Base-by-base conservation (phyloP, 306 rosid species). In the Castanospermum australe region DNA sequence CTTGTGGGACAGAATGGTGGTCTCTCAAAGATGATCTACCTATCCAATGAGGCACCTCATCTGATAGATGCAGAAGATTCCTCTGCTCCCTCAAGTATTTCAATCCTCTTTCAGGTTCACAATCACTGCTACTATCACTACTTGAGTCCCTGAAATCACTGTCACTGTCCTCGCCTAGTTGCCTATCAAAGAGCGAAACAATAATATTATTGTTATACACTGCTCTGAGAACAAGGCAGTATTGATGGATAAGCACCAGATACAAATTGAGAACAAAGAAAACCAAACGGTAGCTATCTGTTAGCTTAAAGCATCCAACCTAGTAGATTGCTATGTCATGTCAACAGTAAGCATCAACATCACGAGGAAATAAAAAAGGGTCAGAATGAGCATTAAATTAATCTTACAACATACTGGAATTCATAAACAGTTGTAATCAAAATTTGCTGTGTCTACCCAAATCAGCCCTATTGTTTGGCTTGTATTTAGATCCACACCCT, bases 81-180 rank as follows among this genome's bases (percentile, higher is more conserved):
- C 81, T 75, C 68, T 86, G 92, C 56, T 87, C 90, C 74, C 82
- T 82, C 76, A 30, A 5, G 63, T 78, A 82, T 41, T 87, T 89
- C 67, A 71, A 67, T 82, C 82, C 79, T 76, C 88, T 83, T 63
- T 80, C 88, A 36, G 88, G 82, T 73, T 94, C 97, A 77, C 83
- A 81, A 67, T 92, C 98, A 87, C 93, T 84, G 84, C 97, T 89
- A 67, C 90, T 92, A 57, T 94, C 98, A 82, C 98, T 94, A 77
- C 97, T 88, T 56, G 97, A 90, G 83, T 92, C 98, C 84, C 93
- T 82, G 70, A 84, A 92, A 67, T 94, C 98, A 47, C 93, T 87
- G 73, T 90, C 97, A 84, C 97, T 92, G 77, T 94, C 97, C 79
- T 88, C 97, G 12, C 90, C 93, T 8, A 82, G 88, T 74, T 83